phyloP scores from a whole-genome alignment of 2,329 filamentous ascomycete genomes.

The Stachybotrys elegans region DNA sequence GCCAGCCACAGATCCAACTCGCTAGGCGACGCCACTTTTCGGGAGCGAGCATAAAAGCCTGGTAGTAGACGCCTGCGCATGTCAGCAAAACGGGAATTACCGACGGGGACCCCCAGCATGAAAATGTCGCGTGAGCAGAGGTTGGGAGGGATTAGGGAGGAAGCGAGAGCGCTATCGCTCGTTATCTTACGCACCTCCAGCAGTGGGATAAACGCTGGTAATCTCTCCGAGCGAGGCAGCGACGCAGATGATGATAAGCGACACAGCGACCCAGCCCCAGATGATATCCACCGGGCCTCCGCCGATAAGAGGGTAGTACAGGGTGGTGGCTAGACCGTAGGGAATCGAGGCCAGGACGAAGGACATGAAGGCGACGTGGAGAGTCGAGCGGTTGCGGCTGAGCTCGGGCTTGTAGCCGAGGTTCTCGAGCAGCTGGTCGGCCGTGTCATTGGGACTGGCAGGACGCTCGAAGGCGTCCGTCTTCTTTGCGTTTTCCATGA shows the following conservation, averaged over 20 bases:
- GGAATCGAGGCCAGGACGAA: conserved; percentile 72
- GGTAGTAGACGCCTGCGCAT: conserved; percentile 60
- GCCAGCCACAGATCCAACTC: conserved; percentile 71
- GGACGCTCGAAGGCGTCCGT: conserved; percentile 16
- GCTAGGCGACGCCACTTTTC: conserved; percentile 55
- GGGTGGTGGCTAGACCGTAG: conserved; percentile 66
- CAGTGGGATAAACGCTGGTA: conserved; percentile 71
- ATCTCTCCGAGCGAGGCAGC: conserved; percentile 69
- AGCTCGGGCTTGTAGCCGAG: conserved; percentile 65
- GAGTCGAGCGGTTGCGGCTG: conserved; percentile 58
- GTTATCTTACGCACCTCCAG: conserved; percentile 46
- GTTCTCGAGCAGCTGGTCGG: conserved; percentile 58
- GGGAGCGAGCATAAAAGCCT: conserved; percentile 69
- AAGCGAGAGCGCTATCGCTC: neutral
- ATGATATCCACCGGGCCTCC: conserved; percentile 66
- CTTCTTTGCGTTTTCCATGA: too few species aligned
- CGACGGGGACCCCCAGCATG: too few species aligned
- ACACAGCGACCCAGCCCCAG: conserved; percentile 67
- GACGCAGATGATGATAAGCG: conserved; percentile 66
- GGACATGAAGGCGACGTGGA: conserved; percentile 70
- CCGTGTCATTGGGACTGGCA: conserved; percentile 33
- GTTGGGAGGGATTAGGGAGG: neutral
- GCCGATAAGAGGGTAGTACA: conserved; percentile 61
- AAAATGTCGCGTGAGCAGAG: neutral
- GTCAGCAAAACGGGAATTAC: conserved; percentile 6